phyloP scores from a whole-genome alignment of 1,284 basidiomycete species.

The Ustilago curta region DNA sequence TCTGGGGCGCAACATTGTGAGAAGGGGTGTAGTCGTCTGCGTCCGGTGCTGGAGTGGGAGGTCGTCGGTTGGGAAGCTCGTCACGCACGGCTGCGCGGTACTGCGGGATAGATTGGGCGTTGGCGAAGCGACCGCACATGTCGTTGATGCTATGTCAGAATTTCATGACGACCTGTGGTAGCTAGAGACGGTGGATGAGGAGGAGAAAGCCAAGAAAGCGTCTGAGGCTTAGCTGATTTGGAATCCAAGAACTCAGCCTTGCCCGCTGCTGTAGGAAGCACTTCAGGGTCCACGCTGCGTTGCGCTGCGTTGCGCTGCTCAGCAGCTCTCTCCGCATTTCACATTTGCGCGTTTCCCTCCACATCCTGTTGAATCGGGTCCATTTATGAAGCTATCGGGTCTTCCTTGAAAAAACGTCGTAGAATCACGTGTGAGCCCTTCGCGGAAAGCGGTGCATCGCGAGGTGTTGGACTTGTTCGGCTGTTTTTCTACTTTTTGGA shows the following conservation, averaged over 20 bases:
- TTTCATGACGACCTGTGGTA: not conserved
- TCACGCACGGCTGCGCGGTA: constrained; percentile 42
- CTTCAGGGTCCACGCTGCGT: not conserved
- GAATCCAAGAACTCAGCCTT: not conserved
- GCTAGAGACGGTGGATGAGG: not conserved
- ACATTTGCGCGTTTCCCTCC: constrained; percentile 2
- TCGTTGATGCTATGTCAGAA: constrained; percentile 1
- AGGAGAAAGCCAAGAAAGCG: not conserved
- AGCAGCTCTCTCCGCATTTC: constrained; percentile 1
- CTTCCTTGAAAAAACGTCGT: not conserved
- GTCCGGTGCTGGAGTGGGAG: constrained; percentile 19
- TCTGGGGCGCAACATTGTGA: constrained; percentile 64
- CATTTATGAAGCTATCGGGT: not conserved
- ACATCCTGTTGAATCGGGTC: constrained; percentile 4
- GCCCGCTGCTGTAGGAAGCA: not conserved
- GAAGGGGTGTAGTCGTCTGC: constrained; percentile 57
- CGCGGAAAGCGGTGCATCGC: constrained; percentile 19
- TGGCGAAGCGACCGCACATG: constrained; percentile 62
- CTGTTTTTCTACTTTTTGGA: constrained; percentile 33
- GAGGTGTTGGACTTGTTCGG: constrained; percentile 41
- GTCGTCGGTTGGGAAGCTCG: constrained; percentile 22
- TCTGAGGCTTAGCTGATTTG: not conserved
- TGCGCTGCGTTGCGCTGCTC: not conserved
- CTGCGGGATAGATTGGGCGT: constrained; percentile 47
- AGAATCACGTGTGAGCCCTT: constrained; percentile 27